Percentiles rank a stretch among this genome's conserved stretches.
phyloP scores from a whole-genome alignment of 495 filamentous ascomycete genomes.

The Aspergillus olivimuriae region DNA sequence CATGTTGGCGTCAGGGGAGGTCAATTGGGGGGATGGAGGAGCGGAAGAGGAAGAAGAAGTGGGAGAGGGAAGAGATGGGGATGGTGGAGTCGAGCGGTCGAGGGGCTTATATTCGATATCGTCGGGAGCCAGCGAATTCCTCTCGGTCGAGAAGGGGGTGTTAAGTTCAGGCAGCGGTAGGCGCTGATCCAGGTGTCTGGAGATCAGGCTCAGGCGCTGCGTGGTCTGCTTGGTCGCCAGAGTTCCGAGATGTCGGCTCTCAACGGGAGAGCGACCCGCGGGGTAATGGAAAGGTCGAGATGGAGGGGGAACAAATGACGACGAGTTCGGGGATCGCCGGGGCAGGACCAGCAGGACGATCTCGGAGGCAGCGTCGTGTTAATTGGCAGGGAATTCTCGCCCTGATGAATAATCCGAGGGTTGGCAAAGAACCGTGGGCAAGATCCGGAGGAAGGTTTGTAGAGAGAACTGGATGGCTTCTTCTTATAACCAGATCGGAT shows the following conservation, averaged over 20 bases:
- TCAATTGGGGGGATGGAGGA: slow-evolving; percentile 53
- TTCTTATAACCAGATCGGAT: too few species aligned
- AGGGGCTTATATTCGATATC: slow-evolving; percentile 52
- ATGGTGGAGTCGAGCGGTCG: slow-evolving; percentile 30
- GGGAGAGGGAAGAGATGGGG: slow-evolving; percentile 11
- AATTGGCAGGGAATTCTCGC: too few species aligned
- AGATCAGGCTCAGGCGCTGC: slow-evolving; percentile 72
- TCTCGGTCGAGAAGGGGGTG: slow-evolving; percentile 63
- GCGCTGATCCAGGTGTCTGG: slow-evolving; percentile 66
- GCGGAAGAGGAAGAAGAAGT: slow-evolving; percentile 3
- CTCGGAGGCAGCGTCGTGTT: too few species aligned
- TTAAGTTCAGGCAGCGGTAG: slow-evolving; percentile 55
- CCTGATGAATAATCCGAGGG: too few species aligned
- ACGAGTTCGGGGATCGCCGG: slow-evolving; percentile 31
- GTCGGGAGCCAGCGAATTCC: slow-evolving; percentile 46
- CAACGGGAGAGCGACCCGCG: slow-evolving; percentile 31
- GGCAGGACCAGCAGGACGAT: too few species aligned
- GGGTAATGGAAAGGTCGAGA: slow-evolving; percentile 16
- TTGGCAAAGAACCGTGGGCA: too few species aligned
- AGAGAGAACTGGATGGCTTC: too few species aligned
- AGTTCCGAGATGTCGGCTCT: slow-evolving; percentile 35
- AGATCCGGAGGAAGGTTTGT: too few species aligned
- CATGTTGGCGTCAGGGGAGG: slow-evolving; percentile 24
- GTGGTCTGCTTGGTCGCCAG: slow-evolving; percentile 53
- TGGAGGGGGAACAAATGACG: not conserved